Evolutionary conservation across 352 stramenopile genomes (phyloP).

Genomic region (Phytophthora hybrid): DNA sequence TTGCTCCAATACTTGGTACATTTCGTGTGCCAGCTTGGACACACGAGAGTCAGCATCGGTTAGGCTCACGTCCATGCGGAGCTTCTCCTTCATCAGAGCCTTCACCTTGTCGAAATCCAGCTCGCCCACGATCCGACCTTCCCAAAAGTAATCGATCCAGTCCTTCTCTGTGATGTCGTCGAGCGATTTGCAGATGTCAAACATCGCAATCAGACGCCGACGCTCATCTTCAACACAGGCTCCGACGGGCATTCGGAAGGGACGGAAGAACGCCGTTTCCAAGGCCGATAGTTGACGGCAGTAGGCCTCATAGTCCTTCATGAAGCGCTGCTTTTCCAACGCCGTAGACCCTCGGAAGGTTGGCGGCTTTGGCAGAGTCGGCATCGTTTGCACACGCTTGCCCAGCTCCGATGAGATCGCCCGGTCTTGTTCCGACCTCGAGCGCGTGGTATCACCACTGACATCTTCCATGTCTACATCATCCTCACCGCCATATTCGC

Average conservation of each 20-base stretch:
- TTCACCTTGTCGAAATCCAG: too few species aligned
- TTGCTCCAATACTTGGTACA: too few species aligned
- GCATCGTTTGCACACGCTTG: slow-evolving; percentile 17
- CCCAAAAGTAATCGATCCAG: neutral
- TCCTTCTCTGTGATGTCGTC: neutral
- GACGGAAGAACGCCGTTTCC: neutral
- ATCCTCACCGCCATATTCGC: neutral
- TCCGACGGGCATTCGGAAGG: neutral
- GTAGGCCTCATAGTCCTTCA: slow-evolving; percentile 19
- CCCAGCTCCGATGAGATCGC: neutral
- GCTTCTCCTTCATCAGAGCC: too few species aligned
- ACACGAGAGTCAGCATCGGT: too few species aligned
- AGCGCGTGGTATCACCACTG: neutral
- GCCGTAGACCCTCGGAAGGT: slow-evolving; percentile 9
- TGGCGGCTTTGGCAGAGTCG: slow-evolving; percentile 8
- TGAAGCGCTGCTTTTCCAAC: slow-evolving; percentile 12
- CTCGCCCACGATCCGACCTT: neutral
- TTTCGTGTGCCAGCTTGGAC: too few species aligned
- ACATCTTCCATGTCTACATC: slow-evolving; percentile 12
- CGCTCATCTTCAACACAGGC: neutral
- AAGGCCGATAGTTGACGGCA: slow-evolving; percentile 8
- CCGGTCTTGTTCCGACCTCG: neutral
- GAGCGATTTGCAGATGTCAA: neutral
- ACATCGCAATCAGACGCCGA: neutral
- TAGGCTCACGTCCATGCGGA: too few species aligned